Conservation (phyloP, 1,284 basidiomycete species). For the Microbotryum lychnidis-dioicae region DNA sequence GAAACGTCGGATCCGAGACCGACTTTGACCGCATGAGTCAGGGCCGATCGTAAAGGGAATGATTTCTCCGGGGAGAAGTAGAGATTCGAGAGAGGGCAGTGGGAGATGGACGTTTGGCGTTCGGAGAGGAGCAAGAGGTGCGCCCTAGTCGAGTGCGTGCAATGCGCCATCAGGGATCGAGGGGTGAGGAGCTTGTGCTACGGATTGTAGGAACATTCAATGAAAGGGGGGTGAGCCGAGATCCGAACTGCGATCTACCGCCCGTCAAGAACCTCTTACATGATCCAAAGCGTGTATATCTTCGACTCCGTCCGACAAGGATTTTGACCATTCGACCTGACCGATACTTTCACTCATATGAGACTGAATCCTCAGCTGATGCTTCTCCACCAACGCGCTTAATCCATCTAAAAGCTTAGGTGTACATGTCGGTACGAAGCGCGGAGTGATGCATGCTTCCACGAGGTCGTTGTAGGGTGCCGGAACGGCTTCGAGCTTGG, state of each 20-base stretch:
- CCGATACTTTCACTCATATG: constrained; percentile 68
- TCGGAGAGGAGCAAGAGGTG: constrained; percentile 51
- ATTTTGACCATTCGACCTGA: constrained; percentile 60
- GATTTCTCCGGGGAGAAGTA: constrained; percentile 65
- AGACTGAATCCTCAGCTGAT: constrained; percentile 55
- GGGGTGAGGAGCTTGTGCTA: constrained; percentile 55
- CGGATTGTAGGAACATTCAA: neutral
- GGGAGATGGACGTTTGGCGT: constrained; percentile 58
- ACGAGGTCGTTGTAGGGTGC: constrained; percentile 49
- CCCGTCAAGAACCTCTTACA: constrained; percentile 41
- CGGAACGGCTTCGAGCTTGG: constrained; percentile 41
- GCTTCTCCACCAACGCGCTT: constrained; percentile 47
- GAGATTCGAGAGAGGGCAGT: constrained; percentile 74
- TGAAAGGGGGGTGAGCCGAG: neutral
- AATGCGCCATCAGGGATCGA: constrained; percentile 70
- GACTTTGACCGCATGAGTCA: constrained; percentile 55
- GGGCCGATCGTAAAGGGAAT: constrained; percentile 64
- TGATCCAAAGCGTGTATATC: constrained; percentile 66
- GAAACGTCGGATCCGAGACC: constrained; percentile 77
- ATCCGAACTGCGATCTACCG: neutral
- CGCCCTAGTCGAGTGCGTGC: constrained; percentile 57
- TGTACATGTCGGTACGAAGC: constrained; percentile 73
- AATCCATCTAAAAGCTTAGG: constrained; percentile 56
- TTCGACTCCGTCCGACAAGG: constrained; percentile 44
- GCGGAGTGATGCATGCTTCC: constrained; percentile 69